phyloP scores from a whole-genome alignment of 768 basidiomycete genomes.

The Coprinopsis sp. region DNA sequence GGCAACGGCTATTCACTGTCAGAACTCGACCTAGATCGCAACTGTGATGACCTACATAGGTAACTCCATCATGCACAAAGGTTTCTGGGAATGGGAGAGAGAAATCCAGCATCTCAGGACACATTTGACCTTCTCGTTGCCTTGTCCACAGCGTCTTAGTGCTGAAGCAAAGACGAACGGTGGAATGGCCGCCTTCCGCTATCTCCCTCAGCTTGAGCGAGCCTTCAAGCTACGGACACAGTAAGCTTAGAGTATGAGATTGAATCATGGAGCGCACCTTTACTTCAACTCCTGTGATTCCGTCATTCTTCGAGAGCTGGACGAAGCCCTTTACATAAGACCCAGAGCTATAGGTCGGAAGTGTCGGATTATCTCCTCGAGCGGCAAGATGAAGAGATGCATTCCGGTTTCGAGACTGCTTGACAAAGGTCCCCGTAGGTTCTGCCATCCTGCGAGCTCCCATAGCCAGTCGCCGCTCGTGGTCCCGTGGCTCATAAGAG shows the following conservation, averaged over 20 bases:
- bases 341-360: conserved; percentile 57
- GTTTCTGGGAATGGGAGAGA: conserved; percentile 51
- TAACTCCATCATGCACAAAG: conserved; percentile 50
- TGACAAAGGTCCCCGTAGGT: conserved; percentile 48
- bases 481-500: conserved; percentile 46
- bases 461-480: conserved; percentile 51
- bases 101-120: conserved; percentile 53
- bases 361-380: conserved; percentile 43
- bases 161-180: conserved; percentile 47
- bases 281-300: conserved; percentile 57
- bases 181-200: conserved; percentile 59
- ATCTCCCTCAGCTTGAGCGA: conserved; percentile 54
- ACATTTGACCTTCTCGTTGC: conserved; percentile 35
- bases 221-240: conserved; percentile 51
- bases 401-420: conserved; percentile 52
- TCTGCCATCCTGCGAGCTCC: conserved; percentile 34
- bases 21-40: neutral
- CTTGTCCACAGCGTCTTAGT: conserved; percentile 56
- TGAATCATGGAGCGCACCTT: conserved; percentile 36
- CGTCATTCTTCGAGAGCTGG: conserved; percentile 50
- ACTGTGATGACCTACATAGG: conserved; percentile 46
- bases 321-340: conserved; percentile 52
- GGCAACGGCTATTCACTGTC: conserved; percentile 51
- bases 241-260: neutral
- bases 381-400: conserved; percentile 46